Evolutionary conservation across 768 basidiomycete genomes (phyloP), one percentile per base, ranked within the genome.

Genomic region (Bullera alba): DNA sequence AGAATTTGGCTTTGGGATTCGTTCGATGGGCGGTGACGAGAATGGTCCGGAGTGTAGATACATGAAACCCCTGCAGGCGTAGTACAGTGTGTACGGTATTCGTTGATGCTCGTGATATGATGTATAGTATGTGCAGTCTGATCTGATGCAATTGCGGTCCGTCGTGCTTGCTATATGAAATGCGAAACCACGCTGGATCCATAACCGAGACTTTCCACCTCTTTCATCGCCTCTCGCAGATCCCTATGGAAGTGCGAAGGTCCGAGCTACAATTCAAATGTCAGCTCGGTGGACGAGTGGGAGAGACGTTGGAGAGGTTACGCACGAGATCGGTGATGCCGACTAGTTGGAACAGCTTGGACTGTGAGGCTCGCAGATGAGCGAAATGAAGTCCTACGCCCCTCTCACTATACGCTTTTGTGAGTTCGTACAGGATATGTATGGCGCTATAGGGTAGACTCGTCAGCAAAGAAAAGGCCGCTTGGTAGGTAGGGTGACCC

Each of bases 351-450:
- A 74, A 72, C 19, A 47, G 46, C 22, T 65, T 54, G 17, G 61
- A 23, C 34, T 71, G 69, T 7, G 51, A 50, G 14, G 57, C 49
- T 45, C 67, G 57, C 17, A 73, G 54, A 51, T 73, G 72, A 0
- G 67, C 71, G 49, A 74, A 74, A 51, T 74, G 69, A 8, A 74
- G 50, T 6, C 62, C 67, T 17, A 73, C 72, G 2, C 69, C 68
- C 17, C 71, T 52, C 58, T 85, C 88, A 73, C 79, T 77, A 72
- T 95, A 91, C 14, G 86, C 84, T 57, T 83, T 80, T 37, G 83
- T 73, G 2, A 91, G 72, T 67, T 92, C 89, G 51, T 79, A 77
- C 62, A 92, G 82, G 56, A 90, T 86, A 71, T 89, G 87, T 7
- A 83, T 79, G 25, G 90, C 88, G 25, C 87, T 89, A 61, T 25